These are phyloP conservation scores for Peterozyma toletana DNA, from an alignment of 805 yeast species.

Conservation along the genomic window DNA sequence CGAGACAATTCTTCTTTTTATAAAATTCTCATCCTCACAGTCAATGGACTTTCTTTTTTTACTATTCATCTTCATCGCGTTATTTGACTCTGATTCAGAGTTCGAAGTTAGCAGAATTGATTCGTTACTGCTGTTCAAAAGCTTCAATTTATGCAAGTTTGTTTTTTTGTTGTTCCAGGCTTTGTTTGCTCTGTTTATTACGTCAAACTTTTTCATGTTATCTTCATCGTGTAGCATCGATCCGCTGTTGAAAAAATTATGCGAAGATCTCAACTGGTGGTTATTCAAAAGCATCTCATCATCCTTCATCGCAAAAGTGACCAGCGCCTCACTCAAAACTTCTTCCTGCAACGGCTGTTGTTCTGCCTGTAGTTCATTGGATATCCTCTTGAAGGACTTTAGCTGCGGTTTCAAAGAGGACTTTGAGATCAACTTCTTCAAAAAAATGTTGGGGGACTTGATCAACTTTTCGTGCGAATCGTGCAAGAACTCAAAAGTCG, in stretches of 20 bases:
- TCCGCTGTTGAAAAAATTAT: background rate
- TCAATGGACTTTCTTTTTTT: slow-evolving; percentile 14
- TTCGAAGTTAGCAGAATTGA: background rate
- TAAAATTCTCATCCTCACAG: slow-evolving; percentile 2
- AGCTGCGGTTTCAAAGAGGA: slow-evolving; percentile 23
- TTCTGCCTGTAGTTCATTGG: slow-evolving; percentile 25
- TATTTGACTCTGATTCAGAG: slow-evolving; percentile 8
- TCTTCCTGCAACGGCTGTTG: slow-evolving; percentile 26
- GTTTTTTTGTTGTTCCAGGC: slow-evolving; percentile 24
- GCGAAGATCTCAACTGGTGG: slow-evolving; percentile 9
- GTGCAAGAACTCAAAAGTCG: background rate
- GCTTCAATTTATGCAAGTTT: slow-evolving; percentile 1
- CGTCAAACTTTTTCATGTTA: slow-evolving; percentile 21
- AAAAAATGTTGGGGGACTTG: slow-evolving; percentile 16
- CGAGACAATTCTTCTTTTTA: slow-evolving; percentile 17
- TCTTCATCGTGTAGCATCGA: slow-evolving; percentile 10
- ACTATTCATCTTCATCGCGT: background rate
- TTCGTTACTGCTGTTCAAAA: slow-evolving; percentile 5
- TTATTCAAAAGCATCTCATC: slow-evolving; percentile 17
- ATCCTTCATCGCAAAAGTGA: slow-evolving; percentile 22
- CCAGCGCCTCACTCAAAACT: slow-evolving; percentile 25
- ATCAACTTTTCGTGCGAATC: background rate
- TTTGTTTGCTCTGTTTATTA: slow-evolving; percentile 26
- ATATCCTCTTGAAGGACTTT: slow-evolving; percentile 26
- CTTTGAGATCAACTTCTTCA: slow-evolving; percentile 21